Percentiles rank a stretch among this genome's conserved stretches.
Evolutionary conservation across 768 basidiomycete genomes (phyloP).

Genomic region (Russula vinacea): DNA sequence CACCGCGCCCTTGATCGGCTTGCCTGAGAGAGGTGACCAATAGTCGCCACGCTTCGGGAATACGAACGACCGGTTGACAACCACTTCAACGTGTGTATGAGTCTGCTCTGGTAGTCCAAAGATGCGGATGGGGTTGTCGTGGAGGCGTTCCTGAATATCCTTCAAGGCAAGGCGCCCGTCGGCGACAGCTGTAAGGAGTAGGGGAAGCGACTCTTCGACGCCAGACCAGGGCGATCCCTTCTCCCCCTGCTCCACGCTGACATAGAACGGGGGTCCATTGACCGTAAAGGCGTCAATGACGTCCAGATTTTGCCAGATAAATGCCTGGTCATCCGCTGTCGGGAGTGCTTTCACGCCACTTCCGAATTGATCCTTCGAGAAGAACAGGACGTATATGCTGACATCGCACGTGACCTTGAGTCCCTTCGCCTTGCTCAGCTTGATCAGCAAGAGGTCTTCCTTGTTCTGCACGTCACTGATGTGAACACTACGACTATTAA

Average conservation of each 20-base stretch:
- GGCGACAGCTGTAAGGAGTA: conserved; percentile 81
- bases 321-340: conserved; percentile 67
- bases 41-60: conserved; percentile 49
- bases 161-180: conserved; percentile 77
- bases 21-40: conserved; percentile 84
- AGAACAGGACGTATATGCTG: conserved; percentile 88
- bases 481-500: conserved; percentile 85
- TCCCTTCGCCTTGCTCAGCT: conserved; percentile 89
- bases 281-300: conserved; percentile 89
- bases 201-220: conserved; percentile 80
- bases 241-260: conserved; percentile 62
- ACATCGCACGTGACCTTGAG: conserved; percentile 97
- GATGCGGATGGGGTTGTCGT: conserved; percentile 90
- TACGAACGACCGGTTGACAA: conserved; percentile 68
- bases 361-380: conserved; percentile 71
- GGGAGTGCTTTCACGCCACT: conserved; percentile 55
- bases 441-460: conserved; percentile 87
- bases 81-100: conserved; percentile 89
- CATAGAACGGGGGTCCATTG: conserved; percentile 75
- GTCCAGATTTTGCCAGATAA: conserved; percentile 81
- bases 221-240: conserved; percentile 69
- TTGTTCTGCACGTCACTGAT: conserved; percentile 83
- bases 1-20: conserved; percentile 63
- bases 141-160: conserved; percentile 75
- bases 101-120: conserved; percentile 86